A percentile compares a stretch with the other conserved stretches of the same genome.
These are phyloP conservation scores for Colletotrichum sp. DNA, from an alignment of 2,329 filamentous ascomycete genomes.

Conservation along the genomic window DNA sequence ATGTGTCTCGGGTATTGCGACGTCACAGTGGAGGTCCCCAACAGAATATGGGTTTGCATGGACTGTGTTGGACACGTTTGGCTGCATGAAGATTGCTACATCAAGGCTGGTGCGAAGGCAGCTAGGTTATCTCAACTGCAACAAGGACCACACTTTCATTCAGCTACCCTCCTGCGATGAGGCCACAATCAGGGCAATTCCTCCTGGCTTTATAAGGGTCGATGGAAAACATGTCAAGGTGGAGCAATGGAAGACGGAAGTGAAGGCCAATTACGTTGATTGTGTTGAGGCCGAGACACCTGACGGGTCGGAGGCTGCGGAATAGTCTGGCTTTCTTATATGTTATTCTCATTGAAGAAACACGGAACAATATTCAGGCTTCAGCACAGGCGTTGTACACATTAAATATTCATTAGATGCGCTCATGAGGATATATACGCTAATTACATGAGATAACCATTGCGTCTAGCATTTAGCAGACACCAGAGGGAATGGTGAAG, in stretches of 20 bases:
- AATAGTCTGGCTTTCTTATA: not conserved
- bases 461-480: conserved; percentile 18
- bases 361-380: not conserved
- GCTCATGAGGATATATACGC: not conserved
- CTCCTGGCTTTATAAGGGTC: not conserved
- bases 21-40: not conserved
- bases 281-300: not conserved
- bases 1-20: not conserved
- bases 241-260: not conserved
- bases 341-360: not conserved
- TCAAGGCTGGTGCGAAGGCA: not conserved
- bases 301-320: not conserved
- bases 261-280: not conserved
- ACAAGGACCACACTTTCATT: not conserved
- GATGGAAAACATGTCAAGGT: not conserved
- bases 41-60: not conserved
- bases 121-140: not conserved
- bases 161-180: not conserved
- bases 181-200: not conserved
- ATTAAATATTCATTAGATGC: not conserved
- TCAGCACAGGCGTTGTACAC: not conserved
- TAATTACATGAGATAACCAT: not conserved
- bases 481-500: conserved; percentile 28
- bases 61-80: not conserved
- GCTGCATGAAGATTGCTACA: not conserved